These are phyloP conservation scores for Candida sanyaensis DNA, from an alignment of 1,139 yeast genomes.

Conservation along the genomic window DNA sequence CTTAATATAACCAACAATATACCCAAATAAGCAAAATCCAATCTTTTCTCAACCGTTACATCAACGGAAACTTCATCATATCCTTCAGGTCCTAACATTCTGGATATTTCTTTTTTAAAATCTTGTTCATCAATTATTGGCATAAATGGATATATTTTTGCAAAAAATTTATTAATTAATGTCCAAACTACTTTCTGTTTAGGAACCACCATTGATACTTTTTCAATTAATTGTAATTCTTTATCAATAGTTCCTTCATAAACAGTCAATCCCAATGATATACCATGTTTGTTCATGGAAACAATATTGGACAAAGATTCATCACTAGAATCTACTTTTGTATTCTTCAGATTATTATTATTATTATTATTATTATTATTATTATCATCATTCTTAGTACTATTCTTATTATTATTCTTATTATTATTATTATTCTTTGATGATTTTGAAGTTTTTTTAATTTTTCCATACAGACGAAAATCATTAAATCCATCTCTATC, in stretches of 20 bases:
- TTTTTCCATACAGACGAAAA: conserved; percentile 23
- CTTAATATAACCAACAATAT: conserved; percentile 30
- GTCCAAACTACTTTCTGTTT: conserved; percentile 33
- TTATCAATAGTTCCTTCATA: conserved; percentile 31
- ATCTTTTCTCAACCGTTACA: conserved; percentile 27
- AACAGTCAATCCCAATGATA: conserved; percentile 23
- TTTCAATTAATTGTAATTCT: conserved; percentile 33
- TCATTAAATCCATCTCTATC: conserved; percentile 33
- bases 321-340: neutral
- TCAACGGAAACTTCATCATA: conserved; percentile 20
- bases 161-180: conserved; percentile 31
- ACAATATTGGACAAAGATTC: conserved; percentile 10
- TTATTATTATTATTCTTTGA: neutral
- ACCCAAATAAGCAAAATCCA: conserved; percentile 38
- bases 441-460: conserved; percentile 8
- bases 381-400: too few relatives aligned
- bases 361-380: too few relatives aligned
- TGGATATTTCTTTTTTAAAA: conserved; percentile 22
- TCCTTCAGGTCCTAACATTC: conserved; percentile 28
- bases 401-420: too few relatives aligned
- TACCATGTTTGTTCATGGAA: conserved; percentile 20
- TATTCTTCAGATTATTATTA: neutral
- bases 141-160: conserved; percentile 33
- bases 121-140: conserved; percentile 36
- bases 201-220: conserved; percentile 33